Conservation (phyloP, 1,284 basidiomycete species). For the Apiotrichum brassicae region DNA sequence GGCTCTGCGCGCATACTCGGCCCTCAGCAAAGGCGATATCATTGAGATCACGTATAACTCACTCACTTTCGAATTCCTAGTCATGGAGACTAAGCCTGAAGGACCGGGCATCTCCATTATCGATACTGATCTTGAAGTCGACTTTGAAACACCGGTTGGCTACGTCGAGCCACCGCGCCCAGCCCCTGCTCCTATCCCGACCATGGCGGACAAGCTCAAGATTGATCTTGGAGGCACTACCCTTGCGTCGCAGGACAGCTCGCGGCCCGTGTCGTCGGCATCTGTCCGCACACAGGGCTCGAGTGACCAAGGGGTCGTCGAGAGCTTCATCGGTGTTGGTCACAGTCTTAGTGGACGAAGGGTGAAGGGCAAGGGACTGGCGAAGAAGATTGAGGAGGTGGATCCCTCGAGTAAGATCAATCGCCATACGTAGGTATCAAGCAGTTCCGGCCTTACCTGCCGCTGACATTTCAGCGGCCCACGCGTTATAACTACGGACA, state of each 20-base stretch:
- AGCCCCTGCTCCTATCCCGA: slow-evolving; percentile 70
- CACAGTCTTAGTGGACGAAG: slow-evolving; percentile 79
- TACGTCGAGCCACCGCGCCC: slow-evolving; percentile 84
- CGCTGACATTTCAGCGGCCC: slow-evolving; percentile 57
- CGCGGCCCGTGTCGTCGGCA: slow-evolving; percentile 61
- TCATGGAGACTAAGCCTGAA: slow-evolving; percentile 89
- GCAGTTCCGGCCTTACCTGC: no score
- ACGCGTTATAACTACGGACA: slow-evolving; percentile 75
- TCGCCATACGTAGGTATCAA: slow-evolving; percentile 68
- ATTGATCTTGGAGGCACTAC: slow-evolving; percentile 82
- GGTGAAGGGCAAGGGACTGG: slow-evolving; percentile 87
- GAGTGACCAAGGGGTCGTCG: slow-evolving; percentile 56
- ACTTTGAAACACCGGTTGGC: slow-evolving; percentile 57
- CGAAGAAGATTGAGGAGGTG: slow-evolving; percentile 71
- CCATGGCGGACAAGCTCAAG: slow-evolving; percentile 95
- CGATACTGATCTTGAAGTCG: slow-evolving; percentile 80
- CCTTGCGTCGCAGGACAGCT: slow-evolving; percentile 54
- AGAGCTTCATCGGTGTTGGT: slow-evolving; percentile 89
- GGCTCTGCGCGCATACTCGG: slow-evolving; percentile 89
- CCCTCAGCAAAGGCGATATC: slow-evolving; percentile 80
- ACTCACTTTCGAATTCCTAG: slow-evolving; percentile 87
- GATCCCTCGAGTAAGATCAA: slow-evolving; percentile 78
- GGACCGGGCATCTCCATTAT: slow-evolving; percentile 83
- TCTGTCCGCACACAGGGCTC: slow-evolving; percentile 36
- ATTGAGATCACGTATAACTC: slow-evolving; percentile 88